Percentiles rank a stretch among this genome's conserved stretches.
phyloP scores from a whole-genome alignment of 148 eudicot species.

The Mesembryanthemum crystallinum region DNA sequence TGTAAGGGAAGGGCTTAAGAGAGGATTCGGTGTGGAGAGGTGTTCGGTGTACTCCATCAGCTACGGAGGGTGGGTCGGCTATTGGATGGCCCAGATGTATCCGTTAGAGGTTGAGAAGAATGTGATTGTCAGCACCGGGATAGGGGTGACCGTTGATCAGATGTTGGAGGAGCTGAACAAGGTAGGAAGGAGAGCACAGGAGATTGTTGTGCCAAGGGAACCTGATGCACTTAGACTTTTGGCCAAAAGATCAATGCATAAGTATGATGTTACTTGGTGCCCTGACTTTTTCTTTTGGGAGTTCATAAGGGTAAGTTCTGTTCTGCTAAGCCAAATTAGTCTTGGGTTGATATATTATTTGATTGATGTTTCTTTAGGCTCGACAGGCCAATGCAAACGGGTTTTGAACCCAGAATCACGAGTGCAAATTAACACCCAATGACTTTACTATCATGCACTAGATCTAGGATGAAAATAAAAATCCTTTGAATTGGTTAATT shows the following conservation, averaged over 20 bases:
- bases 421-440: no score
- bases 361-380: no score
- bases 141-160: slow-evolving; percentile 42
- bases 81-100: slow-evolving; percentile 57
- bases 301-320: slow-evolving; percentile 36
- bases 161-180: slow-evolving; percentile 32
- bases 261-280: slow-evolving; percentile 30
- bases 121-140: slow-evolving; percentile 62
- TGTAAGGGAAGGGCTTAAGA: slow-evolving; percentile 43
- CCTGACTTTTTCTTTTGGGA: slow-evolving; percentile 42
- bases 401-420: no score
- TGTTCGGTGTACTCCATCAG: slow-evolving; percentile 50
- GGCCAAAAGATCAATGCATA: slow-evolving; percentile 23
- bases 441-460: no score
- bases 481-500: no score
- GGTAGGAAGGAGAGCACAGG: slow-evolving; percentile 25
- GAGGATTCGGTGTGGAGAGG: slow-evolving; percentile 45
- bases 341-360: no score
- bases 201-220: slow-evolving; percentile 39
- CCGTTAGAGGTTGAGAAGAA: slow-evolving; percentile 47
- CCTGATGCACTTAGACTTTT: slow-evolving; percentile 37
- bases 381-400: no score
- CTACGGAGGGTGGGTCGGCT: slow-evolving; percentile 71
- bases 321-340: no score
- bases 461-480: no score